Evolutionary conservation across 192 early-diverging fungal genomes (phyloP).

Genomic region (Spizellomyces punctatus): DNA sequence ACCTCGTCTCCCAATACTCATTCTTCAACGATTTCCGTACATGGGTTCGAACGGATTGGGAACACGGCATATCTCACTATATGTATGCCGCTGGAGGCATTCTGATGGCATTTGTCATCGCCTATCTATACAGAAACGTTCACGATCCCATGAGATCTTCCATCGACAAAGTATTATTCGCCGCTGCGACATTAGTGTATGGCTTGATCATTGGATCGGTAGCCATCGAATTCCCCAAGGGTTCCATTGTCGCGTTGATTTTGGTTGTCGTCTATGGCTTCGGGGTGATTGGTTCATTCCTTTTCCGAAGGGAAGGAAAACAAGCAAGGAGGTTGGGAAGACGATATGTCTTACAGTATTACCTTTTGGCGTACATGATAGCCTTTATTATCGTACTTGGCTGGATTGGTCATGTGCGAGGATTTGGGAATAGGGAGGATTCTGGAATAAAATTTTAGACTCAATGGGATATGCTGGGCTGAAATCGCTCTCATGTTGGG

Average conservation of each 20-base stretch:
- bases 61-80: constrained; percentile 38
- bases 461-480: too few species aligned
- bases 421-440: constrained; percentile 29
- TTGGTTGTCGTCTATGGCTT: constrained; percentile 28
- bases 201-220: constrained; percentile 35
- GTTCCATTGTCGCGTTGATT: constrained; percentile 29
- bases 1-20: constrained; percentile 17
- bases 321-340: constrained; percentile 5
- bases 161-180: not conserved
- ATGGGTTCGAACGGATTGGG: constrained; percentile 39
- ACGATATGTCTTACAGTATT: constrained; percentile 28
- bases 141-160: not conserved
- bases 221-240: constrained; percentile 37
- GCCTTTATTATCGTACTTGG: constrained; percentile 21
- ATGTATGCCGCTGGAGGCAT: constrained; percentile 44
- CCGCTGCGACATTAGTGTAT: constrained; percentile 13
- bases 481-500: too few species aligned
- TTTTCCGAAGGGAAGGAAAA: constrained; percentile 9
- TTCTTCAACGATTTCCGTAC: constrained; percentile 20
- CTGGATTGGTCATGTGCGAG: constrained; percentile 24
- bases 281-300: constrained; percentile 19
- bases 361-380: constrained; percentile 13
- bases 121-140: constrained; percentile 24
- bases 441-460: constrained; percentile 23
- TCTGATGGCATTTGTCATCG: constrained; percentile 11